phyloP scores from a whole-genome alignment of 2,329 filamentous ascomycete species.

The Colletotrichum acutatum region DNA sequence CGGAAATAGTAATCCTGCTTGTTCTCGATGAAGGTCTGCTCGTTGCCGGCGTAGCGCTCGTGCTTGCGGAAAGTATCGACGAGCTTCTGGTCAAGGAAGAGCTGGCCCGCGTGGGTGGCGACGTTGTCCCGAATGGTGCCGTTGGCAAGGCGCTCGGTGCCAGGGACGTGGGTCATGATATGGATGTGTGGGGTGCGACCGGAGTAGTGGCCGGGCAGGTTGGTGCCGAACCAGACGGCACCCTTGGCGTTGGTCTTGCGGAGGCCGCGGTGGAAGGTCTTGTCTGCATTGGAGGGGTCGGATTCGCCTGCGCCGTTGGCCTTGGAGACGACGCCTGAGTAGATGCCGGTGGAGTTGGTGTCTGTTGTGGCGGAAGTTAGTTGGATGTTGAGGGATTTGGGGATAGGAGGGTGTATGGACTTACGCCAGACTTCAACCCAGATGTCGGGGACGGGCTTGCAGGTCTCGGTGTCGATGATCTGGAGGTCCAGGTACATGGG shows the following conservation, averaged over 20 bases:
- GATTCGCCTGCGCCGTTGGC: constrained; percentile 14
- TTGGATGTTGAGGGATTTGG: background rate
- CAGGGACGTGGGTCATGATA: constrained; percentile 50
- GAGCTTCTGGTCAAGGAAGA: constrained; percentile 22
- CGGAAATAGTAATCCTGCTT: constrained; percentile 63
- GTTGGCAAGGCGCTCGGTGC: constrained; percentile 37
- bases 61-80: constrained; percentile 54
- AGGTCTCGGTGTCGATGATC: constrained; percentile 33
- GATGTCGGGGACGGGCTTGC: constrained; percentile 15
- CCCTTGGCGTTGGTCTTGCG: constrained; percentile 37
- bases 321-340: constrained; percentile 22
- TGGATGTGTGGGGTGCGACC: constrained; percentile 61
- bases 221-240: constrained; percentile 50
- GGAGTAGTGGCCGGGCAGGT: constrained; percentile 57
- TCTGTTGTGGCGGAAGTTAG: background rate
- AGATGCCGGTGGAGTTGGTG: constrained; percentile 29
- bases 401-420: background rate
- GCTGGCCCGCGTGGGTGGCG: constrained; percentile 27
- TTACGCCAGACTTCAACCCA: constrained; percentile 30
- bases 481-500: constrained; percentile 26
- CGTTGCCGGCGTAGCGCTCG: constrained; percentile 59
- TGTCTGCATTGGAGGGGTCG: constrained; percentile 7
- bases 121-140: constrained; percentile 36
- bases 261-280: constrained; percentile 16
- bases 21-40: constrained; percentile 60